Conservation (phyloP, 352 stramenopile genomes). For the Phytophthora boehmeriae region DNA sequence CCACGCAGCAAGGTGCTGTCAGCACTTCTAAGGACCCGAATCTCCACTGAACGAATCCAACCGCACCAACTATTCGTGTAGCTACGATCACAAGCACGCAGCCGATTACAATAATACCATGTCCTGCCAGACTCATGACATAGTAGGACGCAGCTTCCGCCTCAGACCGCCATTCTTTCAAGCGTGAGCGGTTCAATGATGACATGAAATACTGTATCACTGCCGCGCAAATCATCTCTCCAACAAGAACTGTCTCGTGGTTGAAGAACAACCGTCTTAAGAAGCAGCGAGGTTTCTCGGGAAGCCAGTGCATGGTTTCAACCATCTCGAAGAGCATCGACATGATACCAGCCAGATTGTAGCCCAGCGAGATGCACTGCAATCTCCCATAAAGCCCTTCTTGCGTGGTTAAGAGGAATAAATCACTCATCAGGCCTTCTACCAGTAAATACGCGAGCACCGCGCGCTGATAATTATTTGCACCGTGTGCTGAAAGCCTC, state of each 20-base stretch:
- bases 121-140: conserved; percentile 19
- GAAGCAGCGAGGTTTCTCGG: conserved; percentile 3
- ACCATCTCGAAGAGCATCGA: conserved; percentile 34
- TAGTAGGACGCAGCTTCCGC: conserved; percentile 17
- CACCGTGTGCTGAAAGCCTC: conserved; percentile 22
- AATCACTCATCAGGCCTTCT: conserved; percentile 31
- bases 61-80: conserved; percentile 14
- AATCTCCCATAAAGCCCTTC: conserved; percentile 12
- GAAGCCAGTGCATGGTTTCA: conserved; percentile 22
- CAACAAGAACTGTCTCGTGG: conserved; percentile 23
- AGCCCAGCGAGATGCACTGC: conserved; percentile 33
- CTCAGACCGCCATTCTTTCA: not conserved
- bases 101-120: conserved; percentile 21
- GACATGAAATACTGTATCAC: conserved; percentile 16
- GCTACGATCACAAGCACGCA: conserved; percentile 20
- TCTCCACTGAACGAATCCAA: conserved; percentile 9
- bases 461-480: conserved; percentile 29
- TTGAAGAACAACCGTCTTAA: conserved; percentile 29
- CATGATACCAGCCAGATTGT: conserved; percentile 28
- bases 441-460: conserved; percentile 27
- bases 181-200: conserved; percentile 17
- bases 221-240: conserved; percentile 14
- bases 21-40: conserved; percentile 15
- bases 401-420: conserved; percentile 30
- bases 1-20: conserved; percentile 18